These are phyloP conservation scores for Aspergillus sp. DNA, from an alignment of 2,329 filamentous ascomycete species.

Conservation along the genomic window DNA sequence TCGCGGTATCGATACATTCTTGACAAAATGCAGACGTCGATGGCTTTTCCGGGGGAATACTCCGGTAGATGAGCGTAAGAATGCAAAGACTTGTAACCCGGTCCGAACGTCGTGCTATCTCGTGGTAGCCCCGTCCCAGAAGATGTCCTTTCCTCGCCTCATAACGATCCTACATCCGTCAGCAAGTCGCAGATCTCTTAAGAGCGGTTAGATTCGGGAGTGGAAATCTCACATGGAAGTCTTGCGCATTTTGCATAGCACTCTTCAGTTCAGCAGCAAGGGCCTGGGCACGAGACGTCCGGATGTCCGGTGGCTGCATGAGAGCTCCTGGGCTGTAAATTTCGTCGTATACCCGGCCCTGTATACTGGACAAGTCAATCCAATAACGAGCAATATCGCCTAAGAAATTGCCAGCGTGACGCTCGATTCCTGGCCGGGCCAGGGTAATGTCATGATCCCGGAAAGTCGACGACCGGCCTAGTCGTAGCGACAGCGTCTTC, in stretches of 20 bases:
- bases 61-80: constrained; percentile 14
- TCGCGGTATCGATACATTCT: constrained; percentile 12
- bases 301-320: constrained; percentile 8
- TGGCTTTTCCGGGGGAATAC: constrained; percentile 8
- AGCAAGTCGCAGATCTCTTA: neutral
- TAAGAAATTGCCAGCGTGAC: neutral
- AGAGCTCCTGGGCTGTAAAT: constrained; percentile 17
- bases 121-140: neutral
- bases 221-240: neutral
- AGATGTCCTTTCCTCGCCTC: neutral
- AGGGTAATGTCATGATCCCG: constrained; percentile 5
- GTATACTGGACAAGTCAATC: constrained; percentile 14
- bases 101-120: constrained; percentile 1
- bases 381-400: constrained; percentile 4
- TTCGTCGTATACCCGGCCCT: constrained; percentile 14
- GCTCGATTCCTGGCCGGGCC: neutral
- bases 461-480: neutral
- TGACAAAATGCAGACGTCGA: constrained; percentile 4
- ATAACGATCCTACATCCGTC: neutral
- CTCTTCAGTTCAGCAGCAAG: constrained; percentile 9
- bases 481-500: constrained; percentile 2
- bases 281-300: constrained; percentile 9
- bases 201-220: neutral
- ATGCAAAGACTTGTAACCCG: constrained; percentile 4
- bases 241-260: neutral